phyloP scores from a whole-genome alignment of 345 rosid genomes.

The Luvunga scandens region DNA sequence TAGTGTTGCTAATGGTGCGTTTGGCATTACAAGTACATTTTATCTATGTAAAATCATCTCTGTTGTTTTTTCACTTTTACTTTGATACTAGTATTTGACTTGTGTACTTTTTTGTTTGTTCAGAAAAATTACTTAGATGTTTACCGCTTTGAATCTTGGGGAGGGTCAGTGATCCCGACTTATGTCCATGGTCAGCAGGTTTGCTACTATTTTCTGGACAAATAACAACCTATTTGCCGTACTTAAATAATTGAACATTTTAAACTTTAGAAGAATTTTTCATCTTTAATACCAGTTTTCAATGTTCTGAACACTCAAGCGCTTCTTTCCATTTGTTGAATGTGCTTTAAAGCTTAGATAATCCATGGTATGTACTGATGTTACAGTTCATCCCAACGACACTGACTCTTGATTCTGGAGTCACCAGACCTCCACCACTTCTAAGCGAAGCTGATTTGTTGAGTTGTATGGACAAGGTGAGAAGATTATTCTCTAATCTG shows the following conservation, averaged over 20 bases:
- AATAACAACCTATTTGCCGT: constrained; percentile 53
- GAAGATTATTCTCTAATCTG: constrained; percentile 8
- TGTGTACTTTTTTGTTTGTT: constrained; percentile 23
- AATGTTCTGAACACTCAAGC: background rate
- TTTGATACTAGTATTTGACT: constrained; percentile 16
- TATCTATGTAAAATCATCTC: background rate
- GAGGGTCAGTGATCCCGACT: constrained; percentile 87
- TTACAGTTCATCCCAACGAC: constrained; percentile 79
- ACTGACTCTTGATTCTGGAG: constrained; percentile 88
- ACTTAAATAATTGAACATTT: background rate
- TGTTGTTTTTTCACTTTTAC: background rate
- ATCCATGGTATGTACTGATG: constrained; percentile 26
- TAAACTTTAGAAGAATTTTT: background rate
- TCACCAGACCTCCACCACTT: constrained; percentile 89
- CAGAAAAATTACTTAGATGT: constrained; percentile 96
- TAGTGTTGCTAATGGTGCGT: constrained; percentile 3
- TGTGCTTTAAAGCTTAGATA: constrained; percentile 15
- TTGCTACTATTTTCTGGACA: constrained; percentile 25
- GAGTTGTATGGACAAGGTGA: constrained; percentile 97
- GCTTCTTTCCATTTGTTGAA: background rate
- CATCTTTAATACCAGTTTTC: background rate
- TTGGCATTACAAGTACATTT: background rate
- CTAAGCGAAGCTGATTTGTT: constrained; percentile 92
- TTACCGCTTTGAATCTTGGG: constrained; percentile 97
- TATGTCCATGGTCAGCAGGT: constrained; percentile 89